These are phyloP conservation scores for Fistulina hepatica DNA, from an alignment of 1,284 basidiomycete species.

Conservation along the genomic window DNA sequence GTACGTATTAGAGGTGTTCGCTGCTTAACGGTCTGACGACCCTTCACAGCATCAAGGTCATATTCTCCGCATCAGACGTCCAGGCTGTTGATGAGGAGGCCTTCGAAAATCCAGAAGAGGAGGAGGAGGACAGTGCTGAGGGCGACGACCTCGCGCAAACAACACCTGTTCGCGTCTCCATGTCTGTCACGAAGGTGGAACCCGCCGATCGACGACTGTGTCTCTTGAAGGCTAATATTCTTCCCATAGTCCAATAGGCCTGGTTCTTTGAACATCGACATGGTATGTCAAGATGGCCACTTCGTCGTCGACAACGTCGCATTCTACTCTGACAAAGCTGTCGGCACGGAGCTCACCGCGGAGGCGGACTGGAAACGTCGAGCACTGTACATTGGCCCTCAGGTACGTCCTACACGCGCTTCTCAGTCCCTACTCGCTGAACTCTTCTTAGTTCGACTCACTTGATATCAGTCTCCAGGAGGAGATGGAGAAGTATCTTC, in stretches of 20 bases:
- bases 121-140: slow-evolving; percentile 30
- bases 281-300: slow-evolving; percentile 73
- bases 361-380: slow-evolving; percentile 92
- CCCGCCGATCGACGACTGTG: slow-evolving; percentile 4
- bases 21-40: slow-evolving; percentile 4
- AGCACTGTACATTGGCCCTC: slow-evolving; percentile 86
- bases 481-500: slow-evolving; percentile 74
- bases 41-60: slow-evolving; percentile 51
- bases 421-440: slow-evolving; percentile 5
- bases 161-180: slow-evolving; percentile 68
- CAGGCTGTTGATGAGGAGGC: slow-evolving; percentile 28
- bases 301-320: slow-evolving; percentile 87
- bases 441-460: slow-evolving; percentile 65
- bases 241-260: slow-evolving; percentile 29
- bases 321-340: slow-evolving; percentile 64
- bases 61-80: slow-evolving; percentile 79
- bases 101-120: slow-evolving; percentile 25
- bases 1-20: slow-evolving; percentile 36
- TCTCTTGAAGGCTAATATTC: slow-evolving; percentile 3
- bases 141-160: slow-evolving; percentile 24
- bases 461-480: slow-evolving; percentile 82
- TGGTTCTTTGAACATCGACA: slow-evolving; percentile 72
- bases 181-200: slow-evolving; percentile 76
- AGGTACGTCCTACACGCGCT: slow-evolving; percentile 35
- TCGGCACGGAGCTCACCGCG: slow-evolving; percentile 72